Evolutionary conservation across 768 basidiomycete genomes (phyloP), one percentile per base, ranked within the genome.

Genomic region (Hypholoma sublateritium): DNA sequence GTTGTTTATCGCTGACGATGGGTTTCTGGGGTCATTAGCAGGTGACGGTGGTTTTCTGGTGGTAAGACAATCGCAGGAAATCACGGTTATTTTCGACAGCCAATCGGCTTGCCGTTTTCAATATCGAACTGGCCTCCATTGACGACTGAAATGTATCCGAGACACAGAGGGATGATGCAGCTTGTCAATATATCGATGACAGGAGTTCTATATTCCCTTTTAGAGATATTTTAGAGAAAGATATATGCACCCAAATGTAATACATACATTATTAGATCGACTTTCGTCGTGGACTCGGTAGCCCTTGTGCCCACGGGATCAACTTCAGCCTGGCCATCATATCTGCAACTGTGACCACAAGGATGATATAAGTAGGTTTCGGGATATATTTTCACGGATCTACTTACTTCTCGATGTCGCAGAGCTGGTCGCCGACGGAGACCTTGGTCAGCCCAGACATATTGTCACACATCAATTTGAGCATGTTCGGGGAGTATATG

Each of bases 161-260:
- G 76, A 57, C 97, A 88, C 36, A 99, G 82, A 48, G 96, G 97
- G 67, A 98, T 98, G 63, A 99, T 86, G 50, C 97, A 87, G 8
- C 97, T 96, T 4, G 97, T 97, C 47, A 99, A 85, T 69, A 99
- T 98, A 72, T 99, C 97, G 24, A 99, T 95, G 35, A 99, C 97
- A 70, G 98, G 96, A 4, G 96, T 98, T 54, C 97, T 97, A 66
- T 82, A 83, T 77, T 99, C 96, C 93, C 93, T 96, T 49, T 19
- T 19, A 2, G 17, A 16, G 25, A 5, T 55, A 37, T n/a, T 19
- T 36, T 43, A n/a, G 59, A 32, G 60, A 41, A 57, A 50, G 61
- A 37, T 8, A 13, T 56, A 50, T 35, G 17, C 28, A 19, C 46
- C 44, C 28, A 28, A 4, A 21, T 4, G 37, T n/a, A 41, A 50